These are phyloP conservation scores for Purshia tridentata DNA, from an alignment of 306 rosid species.

Conservation along the genomic window DNA sequence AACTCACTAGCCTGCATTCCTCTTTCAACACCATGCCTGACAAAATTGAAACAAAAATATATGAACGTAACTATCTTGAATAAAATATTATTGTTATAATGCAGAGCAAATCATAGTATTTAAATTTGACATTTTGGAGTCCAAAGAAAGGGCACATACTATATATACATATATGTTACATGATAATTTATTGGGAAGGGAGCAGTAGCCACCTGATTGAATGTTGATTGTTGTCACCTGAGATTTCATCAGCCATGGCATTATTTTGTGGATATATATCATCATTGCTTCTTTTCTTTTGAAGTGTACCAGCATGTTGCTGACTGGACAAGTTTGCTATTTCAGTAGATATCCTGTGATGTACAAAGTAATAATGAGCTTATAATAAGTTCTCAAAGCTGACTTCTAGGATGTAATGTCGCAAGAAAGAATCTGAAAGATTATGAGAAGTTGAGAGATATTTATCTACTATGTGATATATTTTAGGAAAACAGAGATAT, in stretches of 20 bases:
- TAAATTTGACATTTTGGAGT: not conserved
- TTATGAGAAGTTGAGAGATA: too few relatives aligned
- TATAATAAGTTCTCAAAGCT: not conserved
- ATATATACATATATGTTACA: not conserved
- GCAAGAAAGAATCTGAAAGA: too few relatives aligned
- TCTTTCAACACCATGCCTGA: conserved; percentile 70
- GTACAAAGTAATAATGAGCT: conserved; percentile 19
- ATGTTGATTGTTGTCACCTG: conserved; percentile 48
- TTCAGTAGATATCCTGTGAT: conserved; percentile 81
- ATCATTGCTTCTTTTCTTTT: conserved; percentile 66
- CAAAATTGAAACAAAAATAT: conserved; percentile 30
- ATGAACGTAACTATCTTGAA: conserved; percentile 16
- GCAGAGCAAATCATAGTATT: conserved; percentile 3
- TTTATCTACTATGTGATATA: too few relatives aligned
- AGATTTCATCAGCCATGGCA: conserved; percentile 45
- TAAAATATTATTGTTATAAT: conserved; percentile 11
- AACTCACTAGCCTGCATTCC: conserved; percentile 67
- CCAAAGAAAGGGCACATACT: not conserved
- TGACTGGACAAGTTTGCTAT: conserved; percentile 55
- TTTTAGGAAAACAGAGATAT: too few relatives aligned
- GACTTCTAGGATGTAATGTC: too few relatives aligned
- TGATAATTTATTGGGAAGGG: conserved; percentile 20
- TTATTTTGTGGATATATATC: conserved; percentile 44
- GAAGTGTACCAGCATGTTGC: conserved; percentile 53
- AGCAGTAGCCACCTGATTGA: conserved; percentile 54